Evolutionary conservation across 768 basidiomycete species (phyloP).

Genomic region (Termitomyces sp.): DNA sequence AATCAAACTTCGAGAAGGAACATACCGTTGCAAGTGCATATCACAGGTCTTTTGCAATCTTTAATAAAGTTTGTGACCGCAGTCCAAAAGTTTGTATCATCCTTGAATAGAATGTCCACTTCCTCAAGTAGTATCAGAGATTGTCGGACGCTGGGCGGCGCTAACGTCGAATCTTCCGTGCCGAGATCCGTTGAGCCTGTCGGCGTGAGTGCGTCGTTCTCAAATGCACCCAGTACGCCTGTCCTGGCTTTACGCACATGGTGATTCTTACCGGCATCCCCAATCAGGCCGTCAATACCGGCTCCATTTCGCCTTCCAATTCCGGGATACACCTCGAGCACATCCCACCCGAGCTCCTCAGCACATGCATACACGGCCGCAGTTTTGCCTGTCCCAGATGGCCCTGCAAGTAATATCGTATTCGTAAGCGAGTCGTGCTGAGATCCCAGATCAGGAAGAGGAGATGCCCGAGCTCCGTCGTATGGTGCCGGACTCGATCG

Average conservation of each 20-base stretch:
- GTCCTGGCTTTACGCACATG: slow-evolving; percentile 42
- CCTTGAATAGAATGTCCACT: slow-evolving; percentile 87
- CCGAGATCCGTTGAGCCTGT: slow-evolving; percentile 8
- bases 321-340: slow-evolving; percentile 96
- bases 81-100: slow-evolving; percentile 84
- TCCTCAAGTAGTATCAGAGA: slow-evolving; percentile 92
- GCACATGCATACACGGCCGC: slow-evolving; percentile 92
- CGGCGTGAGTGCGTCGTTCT: slow-evolving; percentile 5
- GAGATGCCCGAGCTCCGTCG: neutral
- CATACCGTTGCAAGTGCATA: slow-evolving; percentile 92
- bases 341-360: slow-evolving; percentile 89
- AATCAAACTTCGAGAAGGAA: neutral
- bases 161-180: slow-evolving; percentile 7
- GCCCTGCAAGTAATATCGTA: slow-evolving; percentile 81
- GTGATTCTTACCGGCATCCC: slow-evolving; percentile 94
- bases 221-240: neutral
- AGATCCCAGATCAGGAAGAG: neutral
- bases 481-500: slow-evolving; percentile 6
- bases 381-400: slow-evolving; percentile 85
- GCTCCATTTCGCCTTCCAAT: slow-evolving; percentile 83
- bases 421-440: slow-evolving; percentile 58
- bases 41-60: slow-evolving; percentile 80
- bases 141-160: slow-evolving; percentile 49
- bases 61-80: slow-evolving; percentile 76
- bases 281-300: slow-evolving; percentile 74